These are phyloP conservation scores for Penicillium sp. DNA, from an alignment of 2,329 filamentous ascomycete species.

Conservation along the genomic window DNA sequence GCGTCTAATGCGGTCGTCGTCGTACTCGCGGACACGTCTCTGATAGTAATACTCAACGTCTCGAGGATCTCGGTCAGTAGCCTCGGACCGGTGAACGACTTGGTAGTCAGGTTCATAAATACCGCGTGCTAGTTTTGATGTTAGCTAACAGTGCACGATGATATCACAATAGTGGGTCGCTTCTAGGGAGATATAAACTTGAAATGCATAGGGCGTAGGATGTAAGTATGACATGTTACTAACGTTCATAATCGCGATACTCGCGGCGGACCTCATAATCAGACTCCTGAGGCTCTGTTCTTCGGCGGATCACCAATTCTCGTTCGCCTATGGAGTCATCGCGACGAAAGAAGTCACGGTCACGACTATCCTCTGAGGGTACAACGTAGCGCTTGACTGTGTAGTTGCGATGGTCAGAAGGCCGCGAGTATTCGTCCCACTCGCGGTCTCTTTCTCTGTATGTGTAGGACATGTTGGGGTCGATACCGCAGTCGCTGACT, in stretches of 20 bases:
- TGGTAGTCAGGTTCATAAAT: constrained; percentile 58
- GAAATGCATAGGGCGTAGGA: background rate
- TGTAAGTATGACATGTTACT: constrained; percentile 23
- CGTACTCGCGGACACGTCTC: constrained; percentile 52
- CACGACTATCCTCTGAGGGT: constrained; percentile 37
- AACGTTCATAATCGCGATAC: constrained; percentile 43
- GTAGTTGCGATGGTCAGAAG: constrained; percentile 40
- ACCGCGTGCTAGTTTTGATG: constrained; percentile 46
- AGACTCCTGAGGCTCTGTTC: constrained; percentile 48
- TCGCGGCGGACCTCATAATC: constrained; percentile 43
- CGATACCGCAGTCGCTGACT: background rate
- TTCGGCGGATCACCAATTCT: constrained; percentile 44
- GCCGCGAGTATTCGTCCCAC: constrained; percentile 39
- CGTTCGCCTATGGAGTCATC: constrained; percentile 34
- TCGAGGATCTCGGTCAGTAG: constrained; percentile 43
- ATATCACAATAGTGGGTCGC: constrained; percentile 3
- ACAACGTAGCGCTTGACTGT: constrained; percentile 59
- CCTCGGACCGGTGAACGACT: constrained; percentile 56
- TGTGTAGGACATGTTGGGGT: constrained; percentile 30
- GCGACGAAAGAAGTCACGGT: constrained; percentile 30
- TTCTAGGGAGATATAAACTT: background rate
- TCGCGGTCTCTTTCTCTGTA: constrained; percentile 40
- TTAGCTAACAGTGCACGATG: constrained; percentile 1
- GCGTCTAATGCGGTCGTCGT: constrained; percentile 45
- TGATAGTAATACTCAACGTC: constrained; percentile 63